Base-by-base conservation (phyloP, 2,329 filamentous ascomycete species). In the Claviceps digitariae region DNA sequence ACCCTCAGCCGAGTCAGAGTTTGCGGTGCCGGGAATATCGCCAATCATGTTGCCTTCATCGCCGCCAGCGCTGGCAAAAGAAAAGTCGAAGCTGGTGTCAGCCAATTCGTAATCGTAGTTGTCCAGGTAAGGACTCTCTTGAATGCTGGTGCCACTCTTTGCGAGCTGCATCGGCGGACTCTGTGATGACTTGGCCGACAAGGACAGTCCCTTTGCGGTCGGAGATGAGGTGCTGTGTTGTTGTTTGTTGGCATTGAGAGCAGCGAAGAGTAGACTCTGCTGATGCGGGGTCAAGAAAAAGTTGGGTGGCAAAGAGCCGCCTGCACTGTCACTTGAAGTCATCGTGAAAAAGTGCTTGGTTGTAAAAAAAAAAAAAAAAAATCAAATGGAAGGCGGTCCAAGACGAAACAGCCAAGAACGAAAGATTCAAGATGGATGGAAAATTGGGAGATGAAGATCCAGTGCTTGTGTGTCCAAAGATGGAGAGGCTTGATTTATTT, bases 91-190 rank as follows among this genome's bases (percentile, higher is more conserved):
- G 64, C 76, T 83, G 38, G 78, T 79, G 62, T 90, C 86, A 55
- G 90, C 87, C 54, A 89, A 82, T 48, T 87, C 83, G 58, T 86
- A 84, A 59, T 86, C 83, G 62, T 90, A 93, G 58, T 66, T 67
- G 64, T 95, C 89, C 54, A 94, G 75, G 63, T 84, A 90, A 0
- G 90, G 89, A 58, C 86, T 93, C 49, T 90, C 86, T 34, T 89
- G 81, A 46, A 81, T 78, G 57, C 73, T 44, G 4, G 5, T 77
- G 53, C 61, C 53, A 43, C 48, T 50, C 40, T 59, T 60, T 41
- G 74, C 72, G 27, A 62, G 63, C 59, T 73, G 70, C 48, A 66
- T 59, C 17, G 76, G 74, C 12, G 77, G 78, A 52, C 70, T 70
- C 56, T 75, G 73, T 57, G 79, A 66, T 51, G 78, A 69, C 52